phyloP scores from a whole-genome alignment of 495 filamentous ascomycete genomes.

The Pyrenula massariospora region DNA sequence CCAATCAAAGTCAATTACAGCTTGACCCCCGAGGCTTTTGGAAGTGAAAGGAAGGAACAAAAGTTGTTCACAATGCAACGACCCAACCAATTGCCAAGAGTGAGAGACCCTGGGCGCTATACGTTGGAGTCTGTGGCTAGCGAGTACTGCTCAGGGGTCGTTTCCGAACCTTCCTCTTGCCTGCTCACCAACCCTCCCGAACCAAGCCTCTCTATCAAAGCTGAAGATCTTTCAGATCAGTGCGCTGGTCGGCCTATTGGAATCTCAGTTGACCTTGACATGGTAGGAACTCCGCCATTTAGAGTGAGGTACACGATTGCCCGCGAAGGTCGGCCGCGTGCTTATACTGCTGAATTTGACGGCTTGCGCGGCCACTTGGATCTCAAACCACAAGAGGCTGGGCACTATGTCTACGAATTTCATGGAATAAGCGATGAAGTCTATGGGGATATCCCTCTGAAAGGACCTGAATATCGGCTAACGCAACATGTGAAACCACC shows the following conservation, averaged over 20 bases:
- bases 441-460: slow-evolving; percentile 44
- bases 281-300: slow-evolving; percentile 88
- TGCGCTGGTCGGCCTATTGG: slow-evolving; percentile 91
- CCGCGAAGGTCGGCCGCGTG: slow-evolving; percentile 41
- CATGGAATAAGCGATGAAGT: slow-evolving; percentile 66
- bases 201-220: slow-evolving; percentile 58
- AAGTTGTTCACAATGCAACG: slow-evolving; percentile 31
- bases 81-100: slow-evolving; percentile 28
- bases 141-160: slow-evolving; percentile 71
- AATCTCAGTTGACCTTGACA: slow-evolving; percentile 70
- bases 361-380: slow-evolving; percentile 69
- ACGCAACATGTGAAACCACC: slow-evolving; percentile 89
- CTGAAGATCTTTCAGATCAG: slow-evolving; percentile 80
- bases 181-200: slow-evolving; percentile 82
- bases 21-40: slow-evolving; percentile 50
- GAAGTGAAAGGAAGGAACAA: slow-evolving; percentile 37
- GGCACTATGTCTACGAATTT: slow-evolving; percentile 80
- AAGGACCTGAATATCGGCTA: slow-evolving; percentile 44
- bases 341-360: slow-evolving; percentile 37
- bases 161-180: slow-evolving; percentile 85
- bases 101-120: slow-evolving; percentile 76
- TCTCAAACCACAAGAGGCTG: slow-evolving; percentile 69
- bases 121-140: slow-evolving; percentile 66
- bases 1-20: slow-evolving; percentile 37
- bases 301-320: slow-evolving; percentile 59